Evolutionary conservation across 805 yeast genomes (phyloP).

Genomic region (Myxozyma melibiosi): DNA sequence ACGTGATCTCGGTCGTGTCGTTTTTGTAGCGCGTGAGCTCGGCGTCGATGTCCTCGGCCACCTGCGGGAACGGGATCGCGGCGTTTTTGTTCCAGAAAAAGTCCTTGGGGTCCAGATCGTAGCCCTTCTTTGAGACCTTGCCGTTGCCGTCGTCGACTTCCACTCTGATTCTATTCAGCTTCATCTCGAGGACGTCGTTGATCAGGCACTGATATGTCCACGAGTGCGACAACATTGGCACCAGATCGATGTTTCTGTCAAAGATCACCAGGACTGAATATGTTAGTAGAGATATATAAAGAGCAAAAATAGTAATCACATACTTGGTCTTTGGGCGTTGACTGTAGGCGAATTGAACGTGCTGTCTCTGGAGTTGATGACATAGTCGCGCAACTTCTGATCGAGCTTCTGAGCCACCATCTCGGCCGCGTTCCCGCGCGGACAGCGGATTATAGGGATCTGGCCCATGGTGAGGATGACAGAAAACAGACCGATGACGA

Average conservation of each 20-base stretch:
- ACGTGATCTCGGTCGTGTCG: slow-evolving; percentile 85
- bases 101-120: slow-evolving; percentile 91
- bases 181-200: slow-evolving; percentile 82
- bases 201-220: slow-evolving; percentile 98
- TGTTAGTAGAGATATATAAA: slow-evolving; percentile 3
- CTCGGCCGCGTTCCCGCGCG: slow-evolving; percentile 94
- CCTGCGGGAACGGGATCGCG: slow-evolving; percentile 93
- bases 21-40: slow-evolving; percentile 79
- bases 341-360: slow-evolving; percentile 21
- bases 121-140: slow-evolving; percentile 51
- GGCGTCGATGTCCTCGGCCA: slow-evolving; percentile 92
- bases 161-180: slow-evolving; percentile 78
- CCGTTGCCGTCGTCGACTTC: slow-evolving; percentile 44
- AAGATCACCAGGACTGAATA: slow-evolving; percentile 69
- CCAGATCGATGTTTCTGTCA: slow-evolving; percentile 87
- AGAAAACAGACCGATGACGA: slow-evolving; percentile 81
- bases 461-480: slow-evolving; percentile 52
- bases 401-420: slow-evolving; percentile 87
- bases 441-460: slow-evolving; percentile 88
- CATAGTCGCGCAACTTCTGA: slow-evolving; percentile 78
- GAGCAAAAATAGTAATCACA: neutral
- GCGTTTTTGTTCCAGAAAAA: slow-evolving; percentile 88
- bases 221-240: slow-evolving; percentile 93
- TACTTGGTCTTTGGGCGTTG: slow-evolving; percentile 20
- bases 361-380: slow-evolving; percentile 61